phyloP scores from a whole-genome alignment of 345 rosid genomes.

The Anacardium occidentale region DNA sequence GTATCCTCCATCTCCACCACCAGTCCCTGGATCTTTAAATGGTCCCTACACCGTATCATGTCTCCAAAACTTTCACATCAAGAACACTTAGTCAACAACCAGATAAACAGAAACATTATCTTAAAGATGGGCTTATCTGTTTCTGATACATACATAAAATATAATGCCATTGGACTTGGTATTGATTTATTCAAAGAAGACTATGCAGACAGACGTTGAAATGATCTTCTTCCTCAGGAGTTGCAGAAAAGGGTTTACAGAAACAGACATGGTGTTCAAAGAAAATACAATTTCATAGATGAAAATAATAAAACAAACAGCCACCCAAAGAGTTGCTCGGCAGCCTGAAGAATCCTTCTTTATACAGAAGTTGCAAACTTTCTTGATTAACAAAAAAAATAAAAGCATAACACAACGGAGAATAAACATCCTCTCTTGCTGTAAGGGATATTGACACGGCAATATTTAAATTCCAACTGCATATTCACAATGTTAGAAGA shows the following conservation, averaged over 20 bases:
- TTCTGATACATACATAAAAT: neutral
- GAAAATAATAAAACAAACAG: slow-evolving; percentile 22
- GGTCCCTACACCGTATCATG: slow-evolving; percentile 24
- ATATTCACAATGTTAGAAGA: slow-evolving; percentile 35
- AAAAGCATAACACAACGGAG: slow-evolving; percentile 35
- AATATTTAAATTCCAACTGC: slow-evolving; percentile 17
- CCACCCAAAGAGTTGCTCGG: slow-evolving; percentile 32
- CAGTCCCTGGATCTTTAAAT: neutral
- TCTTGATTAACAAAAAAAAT: neutral
- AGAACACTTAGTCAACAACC: slow-evolving; percentile 1
- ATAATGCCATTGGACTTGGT: neutral
- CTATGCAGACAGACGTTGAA: neutral
- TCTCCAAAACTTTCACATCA: slow-evolving; percentile 23
- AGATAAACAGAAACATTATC: slow-evolving; percentile 22
- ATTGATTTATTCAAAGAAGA: neutral
- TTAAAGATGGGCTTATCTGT: slow-evolving; percentile 24
- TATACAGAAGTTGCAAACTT: slow-evolving; percentile 21
- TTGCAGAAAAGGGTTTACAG: slow-evolving; percentile 14
- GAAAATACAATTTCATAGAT: slow-evolving; percentile 20
- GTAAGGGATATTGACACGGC: slow-evolving; percentile 29
- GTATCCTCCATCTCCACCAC: neutral
- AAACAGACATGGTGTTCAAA: neutral
- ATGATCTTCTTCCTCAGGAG: no score
- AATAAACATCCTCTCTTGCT: slow-evolving; percentile 21
- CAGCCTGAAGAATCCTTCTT: slow-evolving; percentile 28